Conservation (phyloP, 2,329 filamentous ascomycete species). For the Stenocarpella maydis region DNA sequence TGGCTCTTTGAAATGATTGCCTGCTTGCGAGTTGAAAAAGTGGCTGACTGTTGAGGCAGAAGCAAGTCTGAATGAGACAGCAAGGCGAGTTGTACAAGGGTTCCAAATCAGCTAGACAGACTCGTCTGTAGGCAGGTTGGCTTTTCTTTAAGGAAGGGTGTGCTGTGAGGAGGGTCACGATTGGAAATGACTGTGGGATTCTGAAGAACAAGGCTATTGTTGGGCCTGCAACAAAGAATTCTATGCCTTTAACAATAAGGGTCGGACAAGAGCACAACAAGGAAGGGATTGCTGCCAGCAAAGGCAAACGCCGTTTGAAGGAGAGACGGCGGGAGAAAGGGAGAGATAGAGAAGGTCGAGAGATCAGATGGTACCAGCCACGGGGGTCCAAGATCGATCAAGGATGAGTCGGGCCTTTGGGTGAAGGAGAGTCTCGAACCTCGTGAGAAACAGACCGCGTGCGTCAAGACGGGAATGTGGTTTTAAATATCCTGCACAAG, state of each 20-base stretch:
- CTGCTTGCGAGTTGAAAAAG: not conserved
- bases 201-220: constrained; percentile 31
- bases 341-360: constrained; percentile 25
- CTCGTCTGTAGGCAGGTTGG: not conserved
- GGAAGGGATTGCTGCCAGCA: constrained; percentile 10
- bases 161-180: constrained; percentile 18
- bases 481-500: constrained; percentile 34
- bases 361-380: constrained; percentile 29
- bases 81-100: not conserved
- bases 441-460: constrained; percentile 16
- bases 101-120: not conserved
- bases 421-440: constrained; percentile 16
- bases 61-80: not conserved
- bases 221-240: constrained; percentile 37
- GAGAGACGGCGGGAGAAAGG: constrained; percentile 42
- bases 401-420: constrained; percentile 9
- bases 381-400: constrained; percentile 16
- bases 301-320: constrained; percentile 41
- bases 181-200: constrained; percentile 38
- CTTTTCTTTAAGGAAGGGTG: not conserved
- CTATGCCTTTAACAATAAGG: constrained; percentile 35
- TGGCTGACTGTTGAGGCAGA: not conserved
- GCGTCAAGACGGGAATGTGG: constrained; percentile 33
- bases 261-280: constrained; percentile 34
- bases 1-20: constrained; percentile 12